phyloP scores from a whole-genome alignment of 768 basidiomycete genomes.

The Podaxis sp. region DNA sequence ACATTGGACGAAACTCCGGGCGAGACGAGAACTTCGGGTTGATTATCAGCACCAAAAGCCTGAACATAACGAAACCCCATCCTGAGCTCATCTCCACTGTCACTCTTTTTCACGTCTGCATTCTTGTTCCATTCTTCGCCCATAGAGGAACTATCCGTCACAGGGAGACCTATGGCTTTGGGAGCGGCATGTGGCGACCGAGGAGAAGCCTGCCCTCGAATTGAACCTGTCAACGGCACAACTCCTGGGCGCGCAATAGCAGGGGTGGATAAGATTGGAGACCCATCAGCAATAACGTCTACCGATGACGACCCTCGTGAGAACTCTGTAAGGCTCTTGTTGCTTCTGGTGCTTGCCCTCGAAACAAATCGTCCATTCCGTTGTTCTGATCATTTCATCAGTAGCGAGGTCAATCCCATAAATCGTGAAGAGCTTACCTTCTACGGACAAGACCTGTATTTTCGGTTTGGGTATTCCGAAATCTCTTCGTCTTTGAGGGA shows the following conservation, averaged over 20 bases:
- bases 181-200: slow-evolving; percentile 18
- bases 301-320: slow-evolving; percentile 7
- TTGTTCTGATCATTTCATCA: background rate
- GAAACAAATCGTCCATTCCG: slow-evolving; percentile 26
- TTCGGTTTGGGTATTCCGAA: slow-evolving; percentile 62
- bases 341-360: slow-evolving; percentile 33
- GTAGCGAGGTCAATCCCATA: background rate
- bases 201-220: slow-evolving; percentile 58
- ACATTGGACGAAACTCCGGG: slow-evolving; percentile 38
- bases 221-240: slow-evolving; percentile 70
- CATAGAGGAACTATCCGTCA: slow-evolving; percentile 22
- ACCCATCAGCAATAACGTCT: slow-evolving; percentile 31
- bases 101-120: slow-evolving; percentile 32
- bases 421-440: slow-evolving; percentile 25
- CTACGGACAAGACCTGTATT: slow-evolving; percentile 41
- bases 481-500: slow-evolving; percentile 67
- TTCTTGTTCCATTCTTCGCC: slow-evolving; percentile 44
- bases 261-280: slow-evolving; percentile 28
- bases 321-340: slow-evolving; percentile 13
- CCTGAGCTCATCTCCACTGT: slow-evolving; percentile 62
- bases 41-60: slow-evolving; percentile 57
- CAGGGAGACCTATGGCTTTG: slow-evolving; percentile 23
- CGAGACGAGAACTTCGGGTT: slow-evolving; percentile 20
- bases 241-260: slow-evolving; percentile 51
- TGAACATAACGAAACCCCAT: slow-evolving; percentile 73